phyloP scores from a whole-genome alignment of 768 basidiomycete species.

The Favolaschia claudopus region DNA sequence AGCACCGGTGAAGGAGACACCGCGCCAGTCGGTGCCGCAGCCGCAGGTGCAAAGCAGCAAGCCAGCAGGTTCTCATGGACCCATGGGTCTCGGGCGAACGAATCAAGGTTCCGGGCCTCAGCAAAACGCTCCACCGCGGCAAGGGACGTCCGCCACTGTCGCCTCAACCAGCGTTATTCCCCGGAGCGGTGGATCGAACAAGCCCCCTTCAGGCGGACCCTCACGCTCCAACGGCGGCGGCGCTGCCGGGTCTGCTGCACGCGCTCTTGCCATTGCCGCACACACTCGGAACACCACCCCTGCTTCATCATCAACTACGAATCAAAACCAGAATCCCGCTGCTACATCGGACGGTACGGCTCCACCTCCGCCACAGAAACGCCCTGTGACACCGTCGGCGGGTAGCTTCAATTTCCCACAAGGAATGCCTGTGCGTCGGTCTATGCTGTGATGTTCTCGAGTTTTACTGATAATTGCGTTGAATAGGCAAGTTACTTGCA shows the following conservation, averaged over 20 bases:
- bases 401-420: slow-evolving; percentile 61
- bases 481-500: slow-evolving; percentile 12
- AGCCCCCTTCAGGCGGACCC: neutral
- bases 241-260: neutral
- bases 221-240: too few relatives aligned
- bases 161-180: too few relatives aligned
- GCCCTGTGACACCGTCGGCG: slow-evolving; percentile 44
- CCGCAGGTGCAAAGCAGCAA: neutral
- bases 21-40: neutral
- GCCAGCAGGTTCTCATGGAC: neutral
- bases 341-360: neutral
- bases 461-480: neutral
- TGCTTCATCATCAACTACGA: neutral
- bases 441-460: neutral
- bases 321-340: slow-evolving; percentile 4
- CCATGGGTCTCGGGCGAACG: slow-evolving; percentile 15
- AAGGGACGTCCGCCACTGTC: too few relatives aligned
- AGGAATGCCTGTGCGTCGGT: slow-evolving; percentile 47
- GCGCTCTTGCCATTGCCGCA: neutral
- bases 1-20: slow-evolving; percentile 25
- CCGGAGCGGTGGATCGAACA: too few relatives aligned
- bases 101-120: neutral
- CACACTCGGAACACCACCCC: too few relatives aligned
- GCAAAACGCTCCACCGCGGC: neutral
- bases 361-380: too few relatives aligned